Evolutionary conservation across 2,329 filamentous ascomycete species (phyloP).

Genomic region (Elsinoe batatas): DNA sequence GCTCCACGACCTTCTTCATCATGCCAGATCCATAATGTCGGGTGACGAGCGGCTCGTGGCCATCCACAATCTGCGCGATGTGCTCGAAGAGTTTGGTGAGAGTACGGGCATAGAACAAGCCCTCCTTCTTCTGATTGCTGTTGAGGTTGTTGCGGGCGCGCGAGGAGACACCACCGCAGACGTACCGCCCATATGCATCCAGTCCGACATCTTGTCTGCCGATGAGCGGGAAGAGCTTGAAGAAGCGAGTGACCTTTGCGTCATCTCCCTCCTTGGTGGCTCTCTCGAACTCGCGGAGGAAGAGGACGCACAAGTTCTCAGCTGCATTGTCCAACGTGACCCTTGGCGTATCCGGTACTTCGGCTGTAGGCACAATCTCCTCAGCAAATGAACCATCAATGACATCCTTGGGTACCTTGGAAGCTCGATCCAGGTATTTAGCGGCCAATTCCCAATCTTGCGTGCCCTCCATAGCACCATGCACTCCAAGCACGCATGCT

Average conservation of each 20-base stretch:
- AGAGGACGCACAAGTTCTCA: conserved; percentile 81
- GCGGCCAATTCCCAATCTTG: conserved; percentile 98
- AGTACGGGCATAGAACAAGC: conserved; percentile 83
- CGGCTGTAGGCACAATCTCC: conserved; percentile 85
- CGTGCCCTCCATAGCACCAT: conserved; percentile 91
- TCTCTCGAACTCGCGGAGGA: conserved; percentile 89
- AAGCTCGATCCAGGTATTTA: conserved; percentile 74
- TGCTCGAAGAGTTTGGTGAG: conserved; percentile 92
- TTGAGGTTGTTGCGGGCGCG: conserved; percentile 73
- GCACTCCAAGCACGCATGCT: conserved; percentile 86
- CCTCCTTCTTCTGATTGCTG: conserved; percentile 56
- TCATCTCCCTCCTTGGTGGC: conserved; percentile 81
- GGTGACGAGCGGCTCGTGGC: conserved; percentile 82
- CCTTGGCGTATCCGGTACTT: conserved; percentile 84
- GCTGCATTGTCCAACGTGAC: conserved; percentile 79
- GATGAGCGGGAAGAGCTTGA: conserved; percentile 94
- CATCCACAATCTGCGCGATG: conserved; percentile 91
- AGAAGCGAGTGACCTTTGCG: conserved; percentile 85
- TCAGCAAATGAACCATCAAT: conserved; percentile 78
- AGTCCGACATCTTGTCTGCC: conserved; percentile 78
- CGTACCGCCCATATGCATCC: conserved; percentile 91
- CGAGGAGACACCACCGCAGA: conserved; percentile 86
- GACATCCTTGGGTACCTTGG: conserved; percentile 69
- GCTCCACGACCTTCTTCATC: conserved; percentile 90
- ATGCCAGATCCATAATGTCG: conserved; percentile 85